Evolutionary conservation across 1,139 yeast genomes (phyloP).

Genomic region (Neolecta irregularis): DNA sequence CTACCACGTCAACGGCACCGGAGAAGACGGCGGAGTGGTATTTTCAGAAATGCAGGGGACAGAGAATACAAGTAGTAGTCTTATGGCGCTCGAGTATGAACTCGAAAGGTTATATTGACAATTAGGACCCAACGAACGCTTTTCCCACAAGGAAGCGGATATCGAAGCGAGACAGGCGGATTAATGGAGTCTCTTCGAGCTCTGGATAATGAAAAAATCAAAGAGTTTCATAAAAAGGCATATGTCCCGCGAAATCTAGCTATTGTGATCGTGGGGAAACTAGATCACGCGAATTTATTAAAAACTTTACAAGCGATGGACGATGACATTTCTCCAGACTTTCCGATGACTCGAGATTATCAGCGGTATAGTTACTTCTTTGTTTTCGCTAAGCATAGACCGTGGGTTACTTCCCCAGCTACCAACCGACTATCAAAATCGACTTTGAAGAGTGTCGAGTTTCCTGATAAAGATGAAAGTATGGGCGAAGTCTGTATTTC

Average conservation of each 20-base stretch:
- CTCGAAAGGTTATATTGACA: no score
- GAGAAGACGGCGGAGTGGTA: slow-evolving; percentile 90
- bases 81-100: slow-evolving; percentile 29
- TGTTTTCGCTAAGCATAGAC: slow-evolving; percentile 32
- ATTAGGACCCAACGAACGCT: slow-evolving; percentile 24
- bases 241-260: slow-evolving; percentile 79
- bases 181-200: slow-evolving; percentile 58
- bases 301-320: slow-evolving; percentile 51
- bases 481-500: slow-evolving; percentile 60
- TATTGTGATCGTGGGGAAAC: slow-evolving; percentile 67
- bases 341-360: no score
- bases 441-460: slow-evolving; percentile 41
- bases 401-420: slow-evolving; percentile 62
- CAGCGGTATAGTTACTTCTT: no score
- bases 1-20: slow-evolving; percentile 81
- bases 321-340: slow-evolving; percentile 29
- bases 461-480: slow-evolving; percentile 81
- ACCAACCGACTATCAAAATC: slow-evolving; percentile 29
- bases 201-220: slow-evolving; percentile 57
- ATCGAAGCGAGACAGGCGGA: slow-evolving; percentile 91
- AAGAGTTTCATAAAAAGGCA: slow-evolving; percentile 50
- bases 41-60: slow-evolving; percentile 95
- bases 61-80: slow-evolving; percentile 64
- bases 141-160: slow-evolving; percentile 56
- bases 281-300: slow-evolving; percentile 59